phyloP scores from a whole-genome alignment of 495 filamentous ascomycete species.

The Pyronema omphalodes region DNA sequence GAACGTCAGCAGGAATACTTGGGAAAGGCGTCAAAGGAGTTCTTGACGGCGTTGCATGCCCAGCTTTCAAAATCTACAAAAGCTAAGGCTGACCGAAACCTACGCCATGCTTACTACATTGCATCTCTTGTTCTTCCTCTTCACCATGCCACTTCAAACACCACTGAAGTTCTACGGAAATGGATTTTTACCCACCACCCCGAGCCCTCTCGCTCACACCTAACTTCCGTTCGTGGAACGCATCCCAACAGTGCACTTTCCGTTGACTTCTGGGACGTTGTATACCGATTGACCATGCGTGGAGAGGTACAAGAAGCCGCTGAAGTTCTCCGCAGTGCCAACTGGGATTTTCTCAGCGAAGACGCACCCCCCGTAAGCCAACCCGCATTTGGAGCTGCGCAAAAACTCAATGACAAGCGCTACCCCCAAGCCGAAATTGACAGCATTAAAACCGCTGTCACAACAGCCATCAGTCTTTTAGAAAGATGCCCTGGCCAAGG shows the following conservation, averaged over 20 bases:
- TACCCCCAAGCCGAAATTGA: slow-evolving; percentile 16
- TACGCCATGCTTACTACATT: slow-evolving; percentile 20
- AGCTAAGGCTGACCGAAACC: neutral
- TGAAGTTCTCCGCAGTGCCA: slow-evolving; percentile 7
- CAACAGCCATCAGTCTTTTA: slow-evolving; percentile 4
- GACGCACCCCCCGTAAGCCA: slow-evolving; percentile 6
- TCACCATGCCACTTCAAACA: slow-evolving; percentile 17
- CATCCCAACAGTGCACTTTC: slow-evolving; percentile 16
- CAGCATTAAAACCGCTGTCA: slow-evolving; percentile 8
- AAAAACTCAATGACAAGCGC: slow-evolving; percentile 7
- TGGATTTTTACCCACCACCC: slow-evolving; percentile 16
- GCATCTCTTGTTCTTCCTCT: slow-evolving; percentile 16
- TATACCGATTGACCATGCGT: slow-evolving; percentile 14
- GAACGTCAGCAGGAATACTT: slow-evolving; percentile 9
- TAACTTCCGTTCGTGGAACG: slow-evolving; percentile 14
- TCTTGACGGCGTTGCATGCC: slow-evolving; percentile 11
- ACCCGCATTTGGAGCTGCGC: neutral
- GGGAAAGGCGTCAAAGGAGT: slow-evolving; percentile 8
- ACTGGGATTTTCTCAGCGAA: slow-evolving; percentile 16
- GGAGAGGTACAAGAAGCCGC: slow-evolving; percentile 18
- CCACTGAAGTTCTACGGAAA: slow-evolving; percentile 18
- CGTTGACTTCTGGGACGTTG: slow-evolving; percentile 14
- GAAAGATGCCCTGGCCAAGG: slow-evolving; percentile 10
- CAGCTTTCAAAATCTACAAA: slow-evolving; percentile 3
- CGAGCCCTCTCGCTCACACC: slow-evolving; percentile 9